Evolutionary conservation across 495 filamentous ascomycete species (phyloP).

Genomic region (Amniculicola lignicola): DNA sequence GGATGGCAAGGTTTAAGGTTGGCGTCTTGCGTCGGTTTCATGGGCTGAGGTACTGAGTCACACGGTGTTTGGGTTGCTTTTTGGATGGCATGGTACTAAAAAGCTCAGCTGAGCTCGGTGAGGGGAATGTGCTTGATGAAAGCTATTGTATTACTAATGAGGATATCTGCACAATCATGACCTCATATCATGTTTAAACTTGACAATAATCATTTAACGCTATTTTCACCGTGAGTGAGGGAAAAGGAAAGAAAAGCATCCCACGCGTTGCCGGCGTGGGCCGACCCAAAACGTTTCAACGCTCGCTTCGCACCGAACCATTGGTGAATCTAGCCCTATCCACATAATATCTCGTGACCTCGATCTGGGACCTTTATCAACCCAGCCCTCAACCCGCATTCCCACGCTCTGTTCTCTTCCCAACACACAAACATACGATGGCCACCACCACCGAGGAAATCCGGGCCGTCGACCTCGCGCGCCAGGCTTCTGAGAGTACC

Average conservation of each 20-base stretch:
- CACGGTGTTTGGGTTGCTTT: slow-evolving; percentile 15
- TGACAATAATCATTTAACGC: no score
- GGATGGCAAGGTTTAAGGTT: not conserved
- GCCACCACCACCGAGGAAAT: slow-evolving; percentile 25
- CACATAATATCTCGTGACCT: slow-evolving; percentile 21
- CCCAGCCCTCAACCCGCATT: slow-evolving; percentile 7
- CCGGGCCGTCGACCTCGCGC: slow-evolving; percentile 25
- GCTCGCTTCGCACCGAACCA: no score
- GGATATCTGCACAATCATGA: not conserved
- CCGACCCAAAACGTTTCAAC: no score
- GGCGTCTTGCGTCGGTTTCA: slow-evolving; percentile 6
- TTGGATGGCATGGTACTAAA: no score
- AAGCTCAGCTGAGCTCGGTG: slow-evolving; percentile 1
- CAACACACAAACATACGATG: slow-evolving; percentile 15
- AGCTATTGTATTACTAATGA: slow-evolving; percentile 30
- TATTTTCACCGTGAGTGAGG: no score
- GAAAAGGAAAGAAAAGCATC: no score
- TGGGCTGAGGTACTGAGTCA: slow-evolving; percentile 1
- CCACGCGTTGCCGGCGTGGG: no score
- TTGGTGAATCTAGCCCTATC: no score
- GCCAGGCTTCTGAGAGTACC: slow-evolving; percentile 13
- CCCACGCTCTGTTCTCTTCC: not conserved
- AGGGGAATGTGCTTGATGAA: not conserved
- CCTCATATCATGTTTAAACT: no score
- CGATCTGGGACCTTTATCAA: slow-evolving; percentile 18